A percentile compares a stretch with the other conserved stretches of the same genome.
Conservation (phyloP, 31 red algal species). For the Endocladia muricata region DNA sequence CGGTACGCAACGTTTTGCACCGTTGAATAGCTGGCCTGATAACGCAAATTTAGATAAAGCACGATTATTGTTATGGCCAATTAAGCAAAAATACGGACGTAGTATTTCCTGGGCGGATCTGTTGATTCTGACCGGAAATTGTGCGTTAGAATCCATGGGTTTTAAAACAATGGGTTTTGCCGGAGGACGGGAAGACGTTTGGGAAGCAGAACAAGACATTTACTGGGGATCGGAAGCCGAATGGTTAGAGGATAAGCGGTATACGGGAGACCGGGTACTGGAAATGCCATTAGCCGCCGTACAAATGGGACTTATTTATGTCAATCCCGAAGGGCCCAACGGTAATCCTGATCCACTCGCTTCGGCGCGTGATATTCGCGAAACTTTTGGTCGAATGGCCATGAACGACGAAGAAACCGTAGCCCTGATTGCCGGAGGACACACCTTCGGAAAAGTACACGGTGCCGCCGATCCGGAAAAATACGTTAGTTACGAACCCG, state of each 20-base stretch:
- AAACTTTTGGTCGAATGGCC: constrained; percentile 18
- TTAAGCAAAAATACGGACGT: constrained; percentile 17
- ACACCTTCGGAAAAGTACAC: constrained; percentile 16
- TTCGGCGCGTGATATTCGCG: constrained; percentile 8
- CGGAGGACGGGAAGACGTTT: constrained; percentile 17
- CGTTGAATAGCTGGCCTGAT: constrained; percentile 15
- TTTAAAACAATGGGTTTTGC: background rate
- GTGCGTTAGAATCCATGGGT: constrained; percentile 11
- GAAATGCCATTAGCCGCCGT: constrained; percentile 7
- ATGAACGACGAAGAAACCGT: constrained; percentile 34
- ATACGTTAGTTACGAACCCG: background rate
- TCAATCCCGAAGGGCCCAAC: constrained; percentile 17
- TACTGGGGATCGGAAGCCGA: constrained; percentile 13
- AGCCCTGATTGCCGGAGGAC: constrained; percentile 16
- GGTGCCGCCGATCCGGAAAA: background rate
- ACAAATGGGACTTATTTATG: constrained; percentile 2
- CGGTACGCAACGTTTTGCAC: constrained; percentile 10
- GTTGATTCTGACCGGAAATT: constrained; percentile 24
- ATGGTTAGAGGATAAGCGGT: background rate
- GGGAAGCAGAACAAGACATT: constrained; percentile 14
- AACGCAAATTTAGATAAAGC: constrained; percentile 14
- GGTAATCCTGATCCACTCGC: constrained; percentile 6
- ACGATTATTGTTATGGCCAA: constrained; percentile 8
- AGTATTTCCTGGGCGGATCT: constrained; percentile 16
- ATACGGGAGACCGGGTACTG: background rate